Percentiles rank a stretch among this genome's conserved stretches.
Conservation (phyloP, 768 basidiomycete genomes). For the Galerina marginata region DNA sequence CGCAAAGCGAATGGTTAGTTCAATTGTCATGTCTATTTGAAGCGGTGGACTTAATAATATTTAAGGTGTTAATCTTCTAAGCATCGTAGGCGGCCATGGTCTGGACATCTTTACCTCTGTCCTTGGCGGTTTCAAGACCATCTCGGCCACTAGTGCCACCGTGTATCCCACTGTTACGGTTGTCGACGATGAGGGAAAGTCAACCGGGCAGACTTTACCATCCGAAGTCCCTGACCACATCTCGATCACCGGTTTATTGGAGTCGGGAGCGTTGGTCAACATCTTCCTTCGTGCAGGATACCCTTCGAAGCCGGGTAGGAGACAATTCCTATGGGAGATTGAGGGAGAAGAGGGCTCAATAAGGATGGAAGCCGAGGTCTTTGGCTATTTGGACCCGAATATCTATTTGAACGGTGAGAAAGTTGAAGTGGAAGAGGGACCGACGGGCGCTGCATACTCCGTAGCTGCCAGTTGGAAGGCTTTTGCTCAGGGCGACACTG, state of each 20-base stretch:
- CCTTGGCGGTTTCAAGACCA: slow-evolving; percentile 36
- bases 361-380: slow-evolving; percentile 14
- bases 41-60: not conserved
- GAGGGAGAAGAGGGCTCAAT: slow-evolving; percentile 39
- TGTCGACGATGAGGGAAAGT: slow-evolving; percentile 28
- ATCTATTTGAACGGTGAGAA: slow-evolving; percentile 26
- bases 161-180: slow-evolving; percentile 32
- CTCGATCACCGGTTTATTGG: slow-evolving; percentile 33
- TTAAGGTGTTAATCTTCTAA: not conserved
- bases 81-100: slow-evolving; percentile 29
- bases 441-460: not conserved
- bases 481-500: slow-evolving; percentile 16
- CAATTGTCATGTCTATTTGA: not conserved
- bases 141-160: slow-evolving; percentile 30
- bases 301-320: slow-evolving; percentile 23
- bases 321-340: slow-evolving; percentile 37
- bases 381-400: slow-evolving; percentile 10
- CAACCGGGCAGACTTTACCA: slow-evolving; percentile 28
- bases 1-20: not conserved
- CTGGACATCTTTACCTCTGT: slow-evolving; percentile 32
- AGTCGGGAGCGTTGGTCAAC: slow-evolving; percentile 34
- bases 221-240: slow-evolving; percentile 31
- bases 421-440: slow-evolving; percentile 11
- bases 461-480: slow-evolving; percentile 13
- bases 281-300: slow-evolving; percentile 31